These are phyloP conservation scores for Fragaria nilgerrensis DNA, from an alignment of 306 rosid species.

Conservation along the genomic window DNA sequence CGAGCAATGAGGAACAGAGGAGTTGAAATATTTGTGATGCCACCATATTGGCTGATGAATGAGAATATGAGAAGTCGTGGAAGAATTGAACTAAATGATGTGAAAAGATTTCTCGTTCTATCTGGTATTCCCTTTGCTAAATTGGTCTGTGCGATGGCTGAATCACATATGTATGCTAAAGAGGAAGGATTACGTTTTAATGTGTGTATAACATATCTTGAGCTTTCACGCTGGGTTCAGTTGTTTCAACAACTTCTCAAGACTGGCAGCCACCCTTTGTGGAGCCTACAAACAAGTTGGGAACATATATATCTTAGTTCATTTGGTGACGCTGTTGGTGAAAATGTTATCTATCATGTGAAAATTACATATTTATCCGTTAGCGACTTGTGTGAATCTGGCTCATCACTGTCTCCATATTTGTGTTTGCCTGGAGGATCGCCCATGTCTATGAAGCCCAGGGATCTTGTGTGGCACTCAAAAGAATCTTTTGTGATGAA, in stretches of 20 bases:
- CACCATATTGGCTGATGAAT: conserved; percentile 65
- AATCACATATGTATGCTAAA: conserved; percentile 71
- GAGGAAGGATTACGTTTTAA: conserved; percentile 50
- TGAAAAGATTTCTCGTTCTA: conserved; percentile 57
- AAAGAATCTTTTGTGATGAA: conserved; percentile 61
- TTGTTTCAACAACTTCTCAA: conserved; percentile 66
- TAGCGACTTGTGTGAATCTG: conserved; percentile 34
- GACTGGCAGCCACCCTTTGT: conserved; percentile 61
- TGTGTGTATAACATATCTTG: conserved; percentile 56
- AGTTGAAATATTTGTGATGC: conserved; percentile 87
- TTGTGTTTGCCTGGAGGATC: conserved; percentile 84
- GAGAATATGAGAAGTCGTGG: conserved; percentile 31
- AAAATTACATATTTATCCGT: conserved; percentile 42
- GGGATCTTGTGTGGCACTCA: conserved; percentile 57
- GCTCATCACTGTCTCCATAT: conserved; percentile 25
- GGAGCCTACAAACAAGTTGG: conserved; percentile 90
- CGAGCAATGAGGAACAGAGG: conserved; percentile 99
- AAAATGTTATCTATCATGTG: conserved; percentile 42
- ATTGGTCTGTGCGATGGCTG: conserved; percentile 70
- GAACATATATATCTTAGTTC: conserved; percentile 80
- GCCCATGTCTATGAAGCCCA: conserved; percentile 62
- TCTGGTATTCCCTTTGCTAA: conserved; percentile 64
- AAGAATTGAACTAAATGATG: conserved; percentile 53
- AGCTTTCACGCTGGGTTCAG: conserved; percentile 91
- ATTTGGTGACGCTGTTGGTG: conserved; percentile 62